These are phyloP conservation scores for Hydrangea macrophylla DNA, from an alignment of 148 eudicot species.

Conservation along the genomic window DNA sequence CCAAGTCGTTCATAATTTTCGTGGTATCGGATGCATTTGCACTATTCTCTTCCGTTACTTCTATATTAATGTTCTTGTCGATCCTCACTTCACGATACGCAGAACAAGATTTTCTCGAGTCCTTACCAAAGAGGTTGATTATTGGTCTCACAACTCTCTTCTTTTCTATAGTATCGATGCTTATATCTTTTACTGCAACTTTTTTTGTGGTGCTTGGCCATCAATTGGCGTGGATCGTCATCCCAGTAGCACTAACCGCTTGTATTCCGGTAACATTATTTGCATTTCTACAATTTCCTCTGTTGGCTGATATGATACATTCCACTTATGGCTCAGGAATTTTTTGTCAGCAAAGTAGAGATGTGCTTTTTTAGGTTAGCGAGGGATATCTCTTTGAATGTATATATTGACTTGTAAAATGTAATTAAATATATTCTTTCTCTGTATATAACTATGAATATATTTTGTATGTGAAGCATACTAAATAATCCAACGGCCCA, in stretches of 20 bases:
- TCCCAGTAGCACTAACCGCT: background rate
- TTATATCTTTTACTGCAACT: conserved; percentile 15
- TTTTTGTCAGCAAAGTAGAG: background rate
- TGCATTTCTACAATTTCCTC: conserved; percentile 10
- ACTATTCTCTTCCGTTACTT: conserved; percentile 19
- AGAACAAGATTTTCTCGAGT: conserved; percentile 30
- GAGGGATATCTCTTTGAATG: too few relatives aligned
- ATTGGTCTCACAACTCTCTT: conserved; percentile 24
- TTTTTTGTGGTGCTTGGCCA: background rate
- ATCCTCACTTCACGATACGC: conserved; percentile 35
- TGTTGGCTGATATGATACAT: conserved; percentile 5
- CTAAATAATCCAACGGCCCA: too few relatives aligned
- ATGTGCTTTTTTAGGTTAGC: background rate
- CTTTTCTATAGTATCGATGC: conserved; percentile 29
- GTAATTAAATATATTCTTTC: too few relatives aligned
- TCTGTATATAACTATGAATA: too few relatives aligned
- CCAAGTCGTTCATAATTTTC: conserved; percentile 17
- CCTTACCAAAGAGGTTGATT: conserved; percentile 26
- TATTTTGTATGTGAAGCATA: too few relatives aligned
- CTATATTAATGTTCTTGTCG: conserved; percentile 32
- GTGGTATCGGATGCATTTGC: conserved; percentile 19
- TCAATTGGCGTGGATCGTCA: background rate
- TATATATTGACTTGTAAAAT: too few relatives aligned
- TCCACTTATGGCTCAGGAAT: background rate
- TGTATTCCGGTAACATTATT: conserved; percentile 3